phyloP scores from a whole-genome alignment of 768 basidiomycete species.

The Terana coerulea region DNA sequence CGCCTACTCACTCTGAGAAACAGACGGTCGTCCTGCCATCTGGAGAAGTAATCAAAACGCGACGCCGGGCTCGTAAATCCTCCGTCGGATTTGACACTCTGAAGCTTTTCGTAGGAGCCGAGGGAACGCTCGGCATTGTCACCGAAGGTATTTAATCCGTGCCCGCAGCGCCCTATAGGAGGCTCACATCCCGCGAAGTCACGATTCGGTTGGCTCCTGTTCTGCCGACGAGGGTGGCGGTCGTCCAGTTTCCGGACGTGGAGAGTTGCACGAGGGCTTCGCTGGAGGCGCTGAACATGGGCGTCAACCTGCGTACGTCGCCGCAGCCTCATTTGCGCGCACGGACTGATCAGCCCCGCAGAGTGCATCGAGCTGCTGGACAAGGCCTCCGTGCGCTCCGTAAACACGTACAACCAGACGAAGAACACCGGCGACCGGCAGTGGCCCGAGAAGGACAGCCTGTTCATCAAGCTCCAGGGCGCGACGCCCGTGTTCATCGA shows the following conservation, averaged over 20 bases:
- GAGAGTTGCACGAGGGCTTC: constrained; percentile 72
- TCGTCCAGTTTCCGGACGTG: constrained; percentile 78
- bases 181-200: constrained; percentile 35
- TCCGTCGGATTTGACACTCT: constrained; percentile 86
- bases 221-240: constrained; percentile 77
- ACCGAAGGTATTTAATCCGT: constrained; percentile 65
- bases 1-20: too few relatives aligned
- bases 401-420: constrained; percentile 45
- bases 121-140: constrained; percentile 81
- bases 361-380: constrained; percentile 88
- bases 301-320: constrained; percentile 65
- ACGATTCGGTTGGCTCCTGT: constrained; percentile 81
- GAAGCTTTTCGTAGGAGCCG: constrained; percentile 83
- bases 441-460: constrained; percentile 61
- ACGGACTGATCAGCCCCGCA: constrained; percentile 19
- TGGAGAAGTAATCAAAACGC: constrained; percentile 89
- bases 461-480: constrained; percentile 90
- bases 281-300: constrained; percentile 64
- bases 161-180: not conserved
- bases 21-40: constrained; percentile 88
- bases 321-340: not conserved
- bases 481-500: constrained; percentile 52
- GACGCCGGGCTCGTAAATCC: constrained; percentile 73
- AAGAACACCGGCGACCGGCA: constrained; percentile 28
- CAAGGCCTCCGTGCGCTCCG: constrained; percentile 59